These are phyloP conservation scores for Filobasidium uniguttulatum DNA, from an alignment of 1,284 basidiomycete genomes.

Conservation along the genomic window DNA sequence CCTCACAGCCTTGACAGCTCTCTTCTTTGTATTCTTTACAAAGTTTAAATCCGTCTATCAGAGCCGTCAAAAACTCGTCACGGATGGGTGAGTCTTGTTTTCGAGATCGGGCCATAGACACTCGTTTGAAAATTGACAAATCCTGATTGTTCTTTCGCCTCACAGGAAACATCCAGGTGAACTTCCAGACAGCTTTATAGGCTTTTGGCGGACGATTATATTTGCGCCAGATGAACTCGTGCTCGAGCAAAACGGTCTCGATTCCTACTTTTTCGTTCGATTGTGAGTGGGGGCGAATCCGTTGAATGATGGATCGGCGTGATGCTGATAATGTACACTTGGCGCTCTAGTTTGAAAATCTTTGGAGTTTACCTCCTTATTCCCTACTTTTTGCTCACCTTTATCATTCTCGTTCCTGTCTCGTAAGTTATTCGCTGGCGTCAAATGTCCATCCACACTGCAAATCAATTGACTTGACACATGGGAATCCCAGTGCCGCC, in stretches of 20 bases:
- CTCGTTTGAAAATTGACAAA: neutral
- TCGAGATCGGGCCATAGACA: neutral
- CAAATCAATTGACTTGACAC: neutral
- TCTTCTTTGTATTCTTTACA: constrained; percentile 27
- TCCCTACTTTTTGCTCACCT: constrained; percentile 51
- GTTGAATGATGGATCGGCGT: neutral
- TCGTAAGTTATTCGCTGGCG: constrained; percentile 22
- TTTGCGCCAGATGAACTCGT: constrained; percentile 25
- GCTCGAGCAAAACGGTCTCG: constrained; percentile 61
- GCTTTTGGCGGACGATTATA: constrained; percentile 29
- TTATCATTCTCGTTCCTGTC: constrained; percentile 39
- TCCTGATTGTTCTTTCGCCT: neutral
- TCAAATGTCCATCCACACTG: neutral
- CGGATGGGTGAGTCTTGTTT: constrained; percentile 22
- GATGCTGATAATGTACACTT: neutral
- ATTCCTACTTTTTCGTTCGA: constrained; percentile 86
- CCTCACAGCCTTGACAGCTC: constrained; percentile 23
- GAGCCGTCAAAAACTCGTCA: constrained; percentile 26
- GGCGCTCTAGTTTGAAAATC: constrained; percentile 29
- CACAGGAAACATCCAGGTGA: constrained; percentile 22
- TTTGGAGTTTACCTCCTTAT: constrained; percentile 52
- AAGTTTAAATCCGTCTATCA: constrained; percentile 28
- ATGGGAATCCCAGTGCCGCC: constrained; percentile 19
- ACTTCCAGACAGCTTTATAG: constrained; percentile 20
- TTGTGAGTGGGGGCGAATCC: constrained; percentile 35